Evolutionary conservation across 2,329 filamentous ascomycete species (phyloP).

Genomic region (Cytospora paraplurivora): DNA sequence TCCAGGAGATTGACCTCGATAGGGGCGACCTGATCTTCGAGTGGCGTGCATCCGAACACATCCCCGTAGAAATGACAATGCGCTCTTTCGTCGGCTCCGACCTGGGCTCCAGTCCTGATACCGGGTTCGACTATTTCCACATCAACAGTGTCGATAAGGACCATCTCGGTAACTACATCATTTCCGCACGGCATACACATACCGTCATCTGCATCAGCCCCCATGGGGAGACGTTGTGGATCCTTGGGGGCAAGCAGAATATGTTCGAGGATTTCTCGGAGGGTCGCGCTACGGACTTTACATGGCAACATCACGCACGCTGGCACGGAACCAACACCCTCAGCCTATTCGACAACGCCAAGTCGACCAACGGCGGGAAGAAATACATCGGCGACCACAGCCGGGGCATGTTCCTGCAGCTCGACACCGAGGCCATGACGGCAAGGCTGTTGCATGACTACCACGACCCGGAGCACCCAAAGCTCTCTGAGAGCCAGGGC

Average conservation of each 20-base stretch:
- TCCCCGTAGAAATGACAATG: constrained; percentile 34
- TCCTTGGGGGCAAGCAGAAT: constrained; percentile 41
- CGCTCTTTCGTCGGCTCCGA: constrained; percentile 36
- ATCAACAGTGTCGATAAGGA: constrained; percentile 42
- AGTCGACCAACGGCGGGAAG: constrained; percentile 37
- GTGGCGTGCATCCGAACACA: constrained; percentile 41
- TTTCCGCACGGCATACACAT: constrained; percentile 41
- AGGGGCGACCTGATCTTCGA: constrained; percentile 43
- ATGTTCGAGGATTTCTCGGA: constrained; percentile 40
- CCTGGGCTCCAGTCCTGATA: constrained; percentile 35
- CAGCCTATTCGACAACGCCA: constrained; percentile 45
- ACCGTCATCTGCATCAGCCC: constrained; percentile 36
- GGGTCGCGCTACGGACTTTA: constrained; percentile 40
- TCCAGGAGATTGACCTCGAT: constrained; percentile 43
- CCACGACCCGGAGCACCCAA: constrained; percentile 33
- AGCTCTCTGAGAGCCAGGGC: constrained; percentile 24
- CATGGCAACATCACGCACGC: constrained; percentile 44
- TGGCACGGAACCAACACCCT: constrained; percentile 38
- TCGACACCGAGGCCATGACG: constrained; percentile 37
- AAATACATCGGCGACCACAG: constrained; percentile 33
- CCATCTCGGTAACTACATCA: constrained; percentile 40
- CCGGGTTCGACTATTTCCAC: constrained; percentile 43
- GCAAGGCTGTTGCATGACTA: constrained; percentile 37
- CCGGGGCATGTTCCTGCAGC: constrained; percentile 37
- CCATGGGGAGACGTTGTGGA: constrained; percentile 40